Evolutionary conservation across 1,284 basidiomycete genomes (phyloP).

Genomic region (Irpex lacteus): DNA sequence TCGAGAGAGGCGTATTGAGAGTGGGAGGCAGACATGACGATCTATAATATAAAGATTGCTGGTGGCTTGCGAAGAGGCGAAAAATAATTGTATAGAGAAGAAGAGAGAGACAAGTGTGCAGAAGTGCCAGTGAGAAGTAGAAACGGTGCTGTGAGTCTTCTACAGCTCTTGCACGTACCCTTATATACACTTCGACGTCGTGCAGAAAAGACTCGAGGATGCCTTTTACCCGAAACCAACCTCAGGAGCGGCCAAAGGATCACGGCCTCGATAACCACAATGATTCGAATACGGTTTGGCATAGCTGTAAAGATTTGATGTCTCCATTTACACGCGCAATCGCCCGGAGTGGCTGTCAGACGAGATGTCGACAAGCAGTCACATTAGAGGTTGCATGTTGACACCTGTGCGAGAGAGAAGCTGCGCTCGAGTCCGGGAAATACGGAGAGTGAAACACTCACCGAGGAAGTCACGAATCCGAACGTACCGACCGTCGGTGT

Average conservation of each 20-base stretch:
- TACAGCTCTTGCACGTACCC: background rate
- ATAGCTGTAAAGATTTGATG: background rate
- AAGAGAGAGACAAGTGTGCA: slow-evolving; percentile 2
- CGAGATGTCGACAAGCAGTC: background rate
- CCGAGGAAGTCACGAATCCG: background rate
- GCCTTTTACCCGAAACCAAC: background rate
- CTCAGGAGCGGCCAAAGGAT: background rate
- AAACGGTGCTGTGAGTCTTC: background rate
- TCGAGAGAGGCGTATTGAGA: slow-evolving; percentile 10
- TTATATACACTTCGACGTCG: background rate
- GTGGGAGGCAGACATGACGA: slow-evolving; percentile 11
- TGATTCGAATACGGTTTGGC: background rate
- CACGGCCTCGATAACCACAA: background rate
- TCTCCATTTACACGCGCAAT: background rate
- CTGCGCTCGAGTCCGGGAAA: background rate
- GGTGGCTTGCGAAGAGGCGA: background rate
- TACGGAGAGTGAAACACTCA: background rate
- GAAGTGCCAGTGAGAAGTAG: background rate
- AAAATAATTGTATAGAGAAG: background rate
- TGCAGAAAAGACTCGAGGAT: background rate
- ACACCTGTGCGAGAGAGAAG: background rate
- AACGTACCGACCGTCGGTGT: background rate
- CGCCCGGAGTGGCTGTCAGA: background rate
- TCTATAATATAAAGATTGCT: background rate
- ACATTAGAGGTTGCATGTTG: background rate